Base-by-base conservation (phyloP, 306 rosid genomes). In the Trichosanthes truncata region DNA sequence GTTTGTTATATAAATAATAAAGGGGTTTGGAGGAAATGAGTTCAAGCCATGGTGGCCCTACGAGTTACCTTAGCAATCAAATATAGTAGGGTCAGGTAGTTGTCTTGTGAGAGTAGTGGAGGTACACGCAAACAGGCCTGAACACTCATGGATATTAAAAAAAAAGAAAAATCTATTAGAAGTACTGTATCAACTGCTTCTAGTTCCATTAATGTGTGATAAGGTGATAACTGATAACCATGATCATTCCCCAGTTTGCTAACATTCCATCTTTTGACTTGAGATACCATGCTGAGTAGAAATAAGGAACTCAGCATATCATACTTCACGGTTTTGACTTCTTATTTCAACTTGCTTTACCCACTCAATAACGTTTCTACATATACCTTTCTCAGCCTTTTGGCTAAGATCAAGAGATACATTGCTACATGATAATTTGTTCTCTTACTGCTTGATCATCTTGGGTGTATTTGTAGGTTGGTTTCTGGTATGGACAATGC, bases 401-500 rank as follows among this genome's bases (percentile, higher is more conserved):
- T 51, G 56, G 7, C n/a, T 15, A 51, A 17, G 56, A 51, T 51
- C 7, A 51, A 51, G 56, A 51, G 56, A 51, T 49, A 49, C 20
- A 23, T 72, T 8, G 15, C 57, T 40, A 23, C 53, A 5, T 43
- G 4, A 60, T 78, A 40, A 38, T 76, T 61, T 40, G 40, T 78
- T 45, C 60, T 46, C 1, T 60, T 81, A 57, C 21, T 23, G 48
- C 82, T 69, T 66, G 33, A 52, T 76, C 45, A 23, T 63, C 26
- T 13, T 62, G 76, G 33, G 57, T n/a, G 17, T n/a, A 77, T 83
- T 80, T 89, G 82, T 91, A 95, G 97, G 84, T 86, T 95, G 79
- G 86, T 85, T 49, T 85, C 88, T 77, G 97, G 94, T 68, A 84
- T 92, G 84, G 85, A 83, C 77, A 85, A 88, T 69, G 92, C 92